Base-by-base conservation (phyloP, 148 eudicot genomes). In the Euryodendron excelsum region DNA sequence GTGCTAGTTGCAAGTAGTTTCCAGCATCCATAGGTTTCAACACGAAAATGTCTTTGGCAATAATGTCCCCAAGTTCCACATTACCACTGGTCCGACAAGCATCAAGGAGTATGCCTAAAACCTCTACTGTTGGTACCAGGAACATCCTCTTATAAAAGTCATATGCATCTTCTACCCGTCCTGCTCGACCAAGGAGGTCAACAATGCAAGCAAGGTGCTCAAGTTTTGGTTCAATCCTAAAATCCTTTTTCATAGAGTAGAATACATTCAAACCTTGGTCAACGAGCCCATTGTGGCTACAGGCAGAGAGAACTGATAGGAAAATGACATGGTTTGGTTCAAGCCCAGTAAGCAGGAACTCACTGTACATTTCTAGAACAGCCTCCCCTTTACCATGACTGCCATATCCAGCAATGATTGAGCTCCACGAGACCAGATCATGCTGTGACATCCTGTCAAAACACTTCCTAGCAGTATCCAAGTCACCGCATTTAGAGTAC, bases 401-500 rank as follows among this genome's bases (percentile, higher is more conserved):
- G n/a, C 97, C 98, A 80, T 93, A 93, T 75, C 94, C 97, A 62
- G 90, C 68, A 65, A 95, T 91, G 36, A 95, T 86, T 30, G 92
- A 83, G 83, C 93, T 88, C 96, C 97, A 95, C 7, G 96, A 87
- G 48, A 95, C 91, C 48, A 85, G 61, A 76, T 95, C 99, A 37
- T 85, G 92, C 60, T 88, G 77, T 36, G 87, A 76, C 90, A 91
- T 90, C 74, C 82, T 73, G 67, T 91, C 79, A 72, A 93, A 95
- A 75, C 93, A 90, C 72, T 72, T 89, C 67, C 78, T 86, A 79
- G 99, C 94, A 14, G 79, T 83, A 37, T 82, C 78, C 14, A 91
- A 63, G 81, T 91, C 88, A 23, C 99, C 99, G 73, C 99, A 93
- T 84, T 95, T 95, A 23, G 86, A 89, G 78, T 95, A 95, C 99